A percentile compares a stretch with the other conserved stretches of the same genome.
Evolutionary conservation across 2,329 filamentous ascomycete genomes (phyloP).

Genomic region (Penicillium thymicola): DNA sequence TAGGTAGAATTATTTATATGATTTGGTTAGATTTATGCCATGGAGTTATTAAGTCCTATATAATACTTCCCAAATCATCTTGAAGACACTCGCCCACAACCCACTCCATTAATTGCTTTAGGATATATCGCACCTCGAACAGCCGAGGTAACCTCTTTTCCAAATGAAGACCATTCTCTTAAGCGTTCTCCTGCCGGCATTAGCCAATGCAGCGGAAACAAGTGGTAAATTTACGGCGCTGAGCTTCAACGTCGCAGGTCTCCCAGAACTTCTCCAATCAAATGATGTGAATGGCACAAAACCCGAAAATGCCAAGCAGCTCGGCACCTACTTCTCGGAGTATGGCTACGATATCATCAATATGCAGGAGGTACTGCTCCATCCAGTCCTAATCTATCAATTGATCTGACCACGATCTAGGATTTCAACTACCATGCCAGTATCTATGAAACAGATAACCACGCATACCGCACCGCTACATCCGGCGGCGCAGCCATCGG

Average conservation of each 20-base stretch:
- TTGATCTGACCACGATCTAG: conserved; percentile 20
- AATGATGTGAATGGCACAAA: conserved; percentile 64
- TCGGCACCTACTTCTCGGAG: conserved; percentile 56
- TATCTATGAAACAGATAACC: conserved; percentile 54
- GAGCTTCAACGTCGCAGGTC: conserved; percentile 59
- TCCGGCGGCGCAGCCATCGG: conserved; percentile 64
- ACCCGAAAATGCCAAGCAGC: conserved; percentile 53
- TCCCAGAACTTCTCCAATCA: conserved; percentile 52
- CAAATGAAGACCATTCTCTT: conserved; percentile 7
- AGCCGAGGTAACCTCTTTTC: neutral
- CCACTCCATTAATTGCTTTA: neutral
- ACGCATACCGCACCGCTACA: conserved; percentile 58
- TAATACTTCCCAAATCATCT: neutral
- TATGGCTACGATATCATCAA: conserved; percentile 62
- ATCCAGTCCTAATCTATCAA: neutral
- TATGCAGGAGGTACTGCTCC: conserved; percentile 54
- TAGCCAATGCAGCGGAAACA: conserved; percentile 20
- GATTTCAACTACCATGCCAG: conserved; percentile 67
- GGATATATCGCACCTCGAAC: neutral
- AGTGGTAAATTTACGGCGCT: conserved; percentile 51
- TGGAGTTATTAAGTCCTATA: neutral
- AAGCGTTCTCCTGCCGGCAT: conserved; percentile 2
- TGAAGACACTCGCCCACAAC: neutral
- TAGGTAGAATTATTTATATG: neutral
- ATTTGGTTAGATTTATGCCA: too few species aligned